Evolutionary conservation across 768 basidiomycete genomes (phyloP).

Genomic region (Amanita rimosa): DNA sequence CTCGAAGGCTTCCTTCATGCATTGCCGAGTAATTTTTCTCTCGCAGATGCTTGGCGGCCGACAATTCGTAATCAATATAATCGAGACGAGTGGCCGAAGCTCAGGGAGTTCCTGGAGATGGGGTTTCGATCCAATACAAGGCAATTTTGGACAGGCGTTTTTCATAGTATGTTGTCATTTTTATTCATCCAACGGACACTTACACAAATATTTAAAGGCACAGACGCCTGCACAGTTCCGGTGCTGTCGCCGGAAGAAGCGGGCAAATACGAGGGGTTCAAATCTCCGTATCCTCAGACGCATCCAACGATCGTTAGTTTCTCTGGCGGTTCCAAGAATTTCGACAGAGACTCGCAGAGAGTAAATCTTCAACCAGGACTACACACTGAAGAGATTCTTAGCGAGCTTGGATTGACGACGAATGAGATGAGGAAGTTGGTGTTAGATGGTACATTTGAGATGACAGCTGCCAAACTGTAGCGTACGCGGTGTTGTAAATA

Average conservation of each 20-base stretch:
- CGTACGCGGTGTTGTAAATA: background rate
- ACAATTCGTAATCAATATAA: conserved; percentile 31
- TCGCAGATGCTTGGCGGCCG: conserved; percentile 45
- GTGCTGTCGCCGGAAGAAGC: conserved; percentile 59
- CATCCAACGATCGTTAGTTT: background rate
- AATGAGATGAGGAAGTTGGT: conserved; percentile 27
- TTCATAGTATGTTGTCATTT: conserved; percentile 37
- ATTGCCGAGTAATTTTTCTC: conserved; percentile 31
- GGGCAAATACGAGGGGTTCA: conserved; percentile 25
- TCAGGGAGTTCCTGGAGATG: conserved; percentile 45
- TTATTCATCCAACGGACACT: background rate
- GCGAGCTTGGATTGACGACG: conserved; percentile 37
- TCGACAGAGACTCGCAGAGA: conserved; percentile 7
- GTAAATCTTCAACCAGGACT: conserved; percentile 32
- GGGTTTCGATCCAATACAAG: conserved; percentile 52
- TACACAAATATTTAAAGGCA: conserved; percentile 29
- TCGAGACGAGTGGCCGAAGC: conserved; percentile 41
- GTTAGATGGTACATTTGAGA: conserved; percentile 37
- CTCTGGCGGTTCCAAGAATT: background rate
- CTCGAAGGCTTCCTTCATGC: conserved; percentile 40
- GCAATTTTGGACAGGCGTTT: conserved; percentile 59
- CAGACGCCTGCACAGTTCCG: conserved; percentile 63
- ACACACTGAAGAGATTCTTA: conserved; percentile 43
- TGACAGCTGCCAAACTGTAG: conserved; percentile 8
- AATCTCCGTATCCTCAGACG: conserved; percentile 45